Percentiles rank a stretch among this genome's conserved stretches.
Evolutionary conservation across 371 early-diverging fungal species (phyloP).

Genomic region (Mucor mucedo): DNA sequence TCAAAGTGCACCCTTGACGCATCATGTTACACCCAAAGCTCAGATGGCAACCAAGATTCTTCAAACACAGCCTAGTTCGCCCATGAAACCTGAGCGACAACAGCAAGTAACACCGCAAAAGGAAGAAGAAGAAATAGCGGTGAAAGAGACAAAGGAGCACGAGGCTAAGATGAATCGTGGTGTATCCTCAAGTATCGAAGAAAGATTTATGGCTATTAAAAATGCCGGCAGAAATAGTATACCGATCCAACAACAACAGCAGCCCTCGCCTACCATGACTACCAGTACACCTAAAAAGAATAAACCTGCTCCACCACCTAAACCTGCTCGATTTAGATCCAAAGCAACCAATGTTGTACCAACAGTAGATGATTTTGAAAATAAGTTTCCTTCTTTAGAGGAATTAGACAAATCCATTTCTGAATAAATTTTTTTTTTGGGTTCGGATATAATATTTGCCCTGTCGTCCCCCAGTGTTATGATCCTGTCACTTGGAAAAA

Average conservation of each 20-base stretch:
- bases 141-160: too few species aligned
- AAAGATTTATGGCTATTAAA: constrained; percentile 36
- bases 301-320: constrained; percentile 49
- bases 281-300: constrained; percentile 11
- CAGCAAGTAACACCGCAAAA: neutral
- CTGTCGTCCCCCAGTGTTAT: neutral
- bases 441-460: too few species aligned
- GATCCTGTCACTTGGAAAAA: neutral
- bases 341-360: constrained; percentile 9
- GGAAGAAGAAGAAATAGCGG: neutral
- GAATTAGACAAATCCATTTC: constrained; percentile 32
- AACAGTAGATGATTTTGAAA: constrained; percentile 44
- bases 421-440: neutral
- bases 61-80: constrained; percentile 18
- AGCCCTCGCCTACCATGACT: neutral
- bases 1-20: constrained; percentile 23
- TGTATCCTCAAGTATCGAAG: constrained; percentile 44
- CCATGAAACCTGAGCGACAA: neutral
- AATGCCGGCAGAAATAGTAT: constrained; percentile 18
- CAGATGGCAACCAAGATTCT: constrained; percentile 19
- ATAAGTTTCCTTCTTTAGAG: constrained; percentile 45
- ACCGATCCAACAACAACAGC: too few species aligned
- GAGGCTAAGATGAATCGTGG: constrained; percentile 15
- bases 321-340: constrained; percentile 51
- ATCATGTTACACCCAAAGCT: constrained; percentile 13